Evolutionary conservation across 2,329 filamentous ascomycete species (phyloP), one percentile per base, ranked within the genome.

Genomic region (Xylariales sp.): DNA sequence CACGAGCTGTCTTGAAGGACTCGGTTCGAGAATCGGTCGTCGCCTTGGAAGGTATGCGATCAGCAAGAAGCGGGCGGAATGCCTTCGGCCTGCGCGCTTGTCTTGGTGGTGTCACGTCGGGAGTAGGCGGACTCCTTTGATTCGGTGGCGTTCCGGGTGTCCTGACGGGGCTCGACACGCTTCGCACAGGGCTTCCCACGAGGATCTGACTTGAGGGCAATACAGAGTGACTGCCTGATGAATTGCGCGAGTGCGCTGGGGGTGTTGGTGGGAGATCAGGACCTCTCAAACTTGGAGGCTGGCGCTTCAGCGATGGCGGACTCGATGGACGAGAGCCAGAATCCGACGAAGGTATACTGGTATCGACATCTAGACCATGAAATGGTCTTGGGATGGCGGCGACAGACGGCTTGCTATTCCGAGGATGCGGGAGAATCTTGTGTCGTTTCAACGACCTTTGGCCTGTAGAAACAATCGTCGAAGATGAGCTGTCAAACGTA

Each of bases 31-130:
- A 80, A 39, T 78, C 82, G 5, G 72, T 62, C 3, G 70, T 81
- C 8, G 70, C 62, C 46, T 75, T 76, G 22, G 74, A 76, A 16
- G 62, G 60, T 28, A 66, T 60, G 24, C 74, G 71, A 48, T 80
- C 73, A 47, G 61, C 63, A 32, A 70, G 54, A 14, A 61, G 57
- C 14, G 74, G 72, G 22, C 75, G 73, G 33, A 68, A 55, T 40
- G 64, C 56, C 54, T 65, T 68, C 12, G 70, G 62, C 43, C 68
- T 69, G 27, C 60, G 61, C 35, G 58, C 55, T 31, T 63, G 60
- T 45, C 79, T 74, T 25, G 85, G 85, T 39, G 84, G 86, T 12
- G 85, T 89, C 33, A 84, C 76, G 61, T 88, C 85, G 24, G 85
- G 86, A 3, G 85, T 89, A 22, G 83, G 84, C 12, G 82, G 82